Evolutionary conservation across 2,329 filamentous ascomycete species (phyloP), one percentile per base, ranked within the genome.

Genomic region (Ascochyta pisi): DNA sequence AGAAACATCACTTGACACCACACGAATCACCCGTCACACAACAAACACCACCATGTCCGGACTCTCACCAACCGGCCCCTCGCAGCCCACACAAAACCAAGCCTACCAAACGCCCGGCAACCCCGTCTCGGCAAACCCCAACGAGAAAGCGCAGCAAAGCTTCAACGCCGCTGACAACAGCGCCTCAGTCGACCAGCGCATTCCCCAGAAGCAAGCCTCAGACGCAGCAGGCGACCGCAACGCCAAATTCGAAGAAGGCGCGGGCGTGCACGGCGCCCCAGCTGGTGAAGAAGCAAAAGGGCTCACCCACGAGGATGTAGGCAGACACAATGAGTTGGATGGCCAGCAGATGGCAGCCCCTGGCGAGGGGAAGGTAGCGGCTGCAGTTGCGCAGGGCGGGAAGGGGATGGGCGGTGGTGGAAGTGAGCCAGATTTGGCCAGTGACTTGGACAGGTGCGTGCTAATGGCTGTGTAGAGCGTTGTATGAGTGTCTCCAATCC

Each of bases 21-120:
- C 24, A 35, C 49, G 35, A 43, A 19, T 19, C 19, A 19, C 19
- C 19, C 3, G 3, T 19, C 19, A 19, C 19, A 39, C 37, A 13
- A 6, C 37, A 15, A 31, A 23, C 37, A 54, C 46, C 50, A 69
- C 33, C 23, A 79, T 77, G 72, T 74, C 75, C 29, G 74, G 65
- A 49, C 73, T 79, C 60, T 68, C 76, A 56, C 77, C 78, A 45
- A 67, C 65, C 34, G 77, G 73, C 33, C 73, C 76, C 26, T 76
- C 78, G 26, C 80, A 83, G 63, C 81, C 81, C 16, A 71, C 73
- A 43, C 69, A 72, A 27, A 50, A 75, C 57, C 71, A 79, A 63
- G 79, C 77, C 49, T 82, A 82, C 75, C 75, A 74, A 12, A 79
- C 78, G 3, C 67, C 76, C 2, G 77, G 76, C 60, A 83, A 83